Percentiles rank a stretch among this genome's conserved stretches.
phyloP scores from a whole-genome alignment of 345 rosid genomes.

The Noccaea caerulescens region DNA sequence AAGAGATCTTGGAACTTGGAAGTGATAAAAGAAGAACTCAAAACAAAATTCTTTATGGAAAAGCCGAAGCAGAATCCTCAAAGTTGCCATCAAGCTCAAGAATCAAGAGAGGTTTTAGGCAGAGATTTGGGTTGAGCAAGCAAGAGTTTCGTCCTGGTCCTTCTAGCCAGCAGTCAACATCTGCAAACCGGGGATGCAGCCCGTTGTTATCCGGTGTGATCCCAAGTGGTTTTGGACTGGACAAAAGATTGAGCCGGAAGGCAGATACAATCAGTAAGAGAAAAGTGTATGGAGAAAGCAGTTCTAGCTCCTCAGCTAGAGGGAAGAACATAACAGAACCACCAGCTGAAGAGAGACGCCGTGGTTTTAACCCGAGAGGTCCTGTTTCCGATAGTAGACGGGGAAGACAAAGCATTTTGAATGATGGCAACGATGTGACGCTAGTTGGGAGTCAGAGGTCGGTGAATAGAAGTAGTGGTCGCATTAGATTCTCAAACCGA shows the following conservation, averaged over 20 bases:
- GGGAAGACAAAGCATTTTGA: slow-evolving; percentile 51
- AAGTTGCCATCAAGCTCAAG: slow-evolving; percentile 53
- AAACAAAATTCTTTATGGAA: slow-evolving; percentile 42
- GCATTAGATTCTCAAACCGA: slow-evolving; percentile 53
- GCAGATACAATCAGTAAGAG: slow-evolving; percentile 54
- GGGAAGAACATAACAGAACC: slow-evolving; percentile 61
- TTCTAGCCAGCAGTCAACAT: slow-evolving; percentile 48
- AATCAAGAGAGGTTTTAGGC: slow-evolving; percentile 52
- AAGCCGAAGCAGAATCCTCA: slow-evolving; percentile 58
- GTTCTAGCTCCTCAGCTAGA: slow-evolving; percentile 67
- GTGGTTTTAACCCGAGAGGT: slow-evolving; percentile 51
- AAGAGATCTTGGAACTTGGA: slow-evolving; percentile 46
- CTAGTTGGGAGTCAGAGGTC: slow-evolving; percentile 63
- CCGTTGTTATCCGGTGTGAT: slow-evolving; percentile 55
- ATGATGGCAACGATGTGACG: slow-evolving; percentile 49
- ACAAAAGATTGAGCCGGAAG: slow-evolving; percentile 52
- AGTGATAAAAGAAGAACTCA: slow-evolving; percentile 51
- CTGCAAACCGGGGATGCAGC: slow-evolving; percentile 52
- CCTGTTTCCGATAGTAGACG: slow-evolving; percentile 65
- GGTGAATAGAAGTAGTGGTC: slow-evolving; percentile 39
- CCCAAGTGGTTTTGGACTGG: slow-evolving; percentile 56
- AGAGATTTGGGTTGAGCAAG: slow-evolving; percentile 52
- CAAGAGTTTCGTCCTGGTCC: slow-evolving; percentile 53
- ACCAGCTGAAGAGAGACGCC: slow-evolving; percentile 50
- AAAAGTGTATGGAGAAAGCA: slow-evolving; percentile 65